Conservation (phyloP, 2,329 filamentous ascomycete genomes). For the Penicillium sp. region DNA sequence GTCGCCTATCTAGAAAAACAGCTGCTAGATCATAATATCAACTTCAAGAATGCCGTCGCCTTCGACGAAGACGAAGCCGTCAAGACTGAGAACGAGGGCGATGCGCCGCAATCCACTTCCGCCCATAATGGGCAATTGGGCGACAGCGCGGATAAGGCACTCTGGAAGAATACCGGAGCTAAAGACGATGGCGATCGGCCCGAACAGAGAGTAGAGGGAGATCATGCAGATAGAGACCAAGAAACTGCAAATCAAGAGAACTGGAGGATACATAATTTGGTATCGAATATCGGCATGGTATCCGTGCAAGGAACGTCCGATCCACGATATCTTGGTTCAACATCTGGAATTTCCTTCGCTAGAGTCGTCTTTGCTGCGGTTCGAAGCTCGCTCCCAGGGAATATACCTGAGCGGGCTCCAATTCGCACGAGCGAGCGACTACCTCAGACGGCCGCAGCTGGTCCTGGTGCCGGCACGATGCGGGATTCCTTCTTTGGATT, state of each 20-base stretch:
- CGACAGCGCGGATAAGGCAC: slow-evolving; percentile 16
- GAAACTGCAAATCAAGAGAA: slow-evolving; percentile 56
- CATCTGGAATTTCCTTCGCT: slow-evolving; percentile 90
- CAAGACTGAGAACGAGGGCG: slow-evolving; percentile 30
- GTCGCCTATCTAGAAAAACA: slow-evolving; percentile 79
- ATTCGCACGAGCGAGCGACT: slow-evolving; percentile 59
- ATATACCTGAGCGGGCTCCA: slow-evolving; percentile 63
- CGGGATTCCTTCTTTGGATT: slow-evolving; percentile 96
- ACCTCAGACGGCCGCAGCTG: slow-evolving; percentile 51
- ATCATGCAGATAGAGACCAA: slow-evolving; percentile 23
- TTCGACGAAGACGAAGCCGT: slow-evolving; percentile 58
- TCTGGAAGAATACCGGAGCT: slow-evolving; percentile 10
- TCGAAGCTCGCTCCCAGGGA: slow-evolving; percentile 66
- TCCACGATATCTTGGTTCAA: slow-evolving; percentile 77
- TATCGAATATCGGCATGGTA: slow-evolving; percentile 71
- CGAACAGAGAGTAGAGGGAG: slow-evolving; percentile 18
- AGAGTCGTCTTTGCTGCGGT: slow-evolving; percentile 92
- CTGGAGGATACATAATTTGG: slow-evolving; percentile 64
- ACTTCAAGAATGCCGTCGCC: slow-evolving; percentile 68
- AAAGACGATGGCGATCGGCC: slow-evolving; percentile 26
- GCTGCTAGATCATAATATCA: slow-evolving; percentile 66
- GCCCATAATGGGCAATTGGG: slow-evolving; percentile 15
- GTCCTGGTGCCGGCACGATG: slow-evolving; percentile 71
- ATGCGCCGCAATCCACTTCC: slow-evolving; percentile 20
- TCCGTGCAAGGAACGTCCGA: slow-evolving; percentile 77